phyloP scores from a whole-genome alignment of 1,284 basidiomycete species.

The Meripilus lineatus region DNA sequence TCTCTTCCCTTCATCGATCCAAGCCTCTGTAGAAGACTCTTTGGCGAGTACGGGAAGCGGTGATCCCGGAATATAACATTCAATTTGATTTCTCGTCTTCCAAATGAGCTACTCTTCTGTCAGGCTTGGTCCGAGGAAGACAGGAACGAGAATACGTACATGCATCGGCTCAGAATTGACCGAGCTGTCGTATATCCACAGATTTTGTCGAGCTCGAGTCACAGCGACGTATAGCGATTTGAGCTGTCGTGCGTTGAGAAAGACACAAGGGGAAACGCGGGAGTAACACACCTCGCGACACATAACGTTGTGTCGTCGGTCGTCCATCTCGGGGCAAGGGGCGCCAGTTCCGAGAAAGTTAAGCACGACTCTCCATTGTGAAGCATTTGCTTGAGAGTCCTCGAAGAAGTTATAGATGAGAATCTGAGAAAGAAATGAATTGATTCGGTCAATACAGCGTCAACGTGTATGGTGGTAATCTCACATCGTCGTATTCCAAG shows the following conservation, averaged over 20 bases:
- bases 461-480: constrained; percentile 8
- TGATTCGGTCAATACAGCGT: background rate
- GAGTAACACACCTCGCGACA: constrained; percentile 47
- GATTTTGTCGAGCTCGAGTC: constrained; percentile 60
- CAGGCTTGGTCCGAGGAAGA: background rate
- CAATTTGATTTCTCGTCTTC: constrained; percentile 37
- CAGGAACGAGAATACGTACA: constrained; percentile 27
- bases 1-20: constrained; percentile 45
- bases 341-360: constrained; percentile 31
- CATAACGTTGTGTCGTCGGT: constrained; percentile 48
- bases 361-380: constrained; percentile 59
- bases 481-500: constrained; percentile 66
- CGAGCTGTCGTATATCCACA: constrained; percentile 65
- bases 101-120: constrained; percentile 35
- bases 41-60: constrained; percentile 45
- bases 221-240: constrained; percentile 69
- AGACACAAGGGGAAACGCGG: background rate
- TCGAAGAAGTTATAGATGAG: constrained; percentile 69
- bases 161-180: constrained; percentile 52
- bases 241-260: constrained; percentile 33
- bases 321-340: constrained; percentile 41
- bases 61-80: constrained; percentile 37
- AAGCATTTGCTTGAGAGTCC: constrained; percentile 46
- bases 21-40: constrained; percentile 46
- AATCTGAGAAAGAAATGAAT: constrained; percentile 39